A percentile compares a stretch with the other conserved stretches of the same genome.
Evolutionary conservation across 257 asterid species (phyloP).

Genomic region (Solanum bulbocastanum): DNA sequence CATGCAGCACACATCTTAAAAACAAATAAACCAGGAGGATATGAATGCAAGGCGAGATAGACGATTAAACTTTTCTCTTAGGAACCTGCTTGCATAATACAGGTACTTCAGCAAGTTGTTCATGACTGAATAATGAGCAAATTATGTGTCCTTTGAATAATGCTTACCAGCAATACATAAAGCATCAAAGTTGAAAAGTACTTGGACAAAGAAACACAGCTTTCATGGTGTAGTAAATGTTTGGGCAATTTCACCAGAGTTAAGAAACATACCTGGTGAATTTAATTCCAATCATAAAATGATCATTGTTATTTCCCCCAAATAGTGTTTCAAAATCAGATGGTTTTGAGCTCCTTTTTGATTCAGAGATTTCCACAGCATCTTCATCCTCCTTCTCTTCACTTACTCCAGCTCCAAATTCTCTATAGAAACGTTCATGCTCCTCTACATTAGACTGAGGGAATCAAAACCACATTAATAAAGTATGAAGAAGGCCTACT

Average conservation of each 20-base stretch:
- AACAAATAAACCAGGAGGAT: not conserved
- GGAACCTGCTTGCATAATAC: not conserved
- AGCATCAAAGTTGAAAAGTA: not conserved
- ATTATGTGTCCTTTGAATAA: not conserved
- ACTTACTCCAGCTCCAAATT: slow-evolving; percentile 57
- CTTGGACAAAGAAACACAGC: slow-evolving; percentile 7
- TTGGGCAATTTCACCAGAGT: not conserved
- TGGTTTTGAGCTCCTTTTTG: slow-evolving; percentile 54
- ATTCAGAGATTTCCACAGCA: slow-evolving; percentile 33
- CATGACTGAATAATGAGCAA: not conserved
- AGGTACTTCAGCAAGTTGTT: not conserved
- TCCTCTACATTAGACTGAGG: slow-evolving; percentile 54
- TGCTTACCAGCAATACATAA: not conserved
- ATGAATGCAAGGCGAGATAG: not conserved
- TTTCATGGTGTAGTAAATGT: not conserved
- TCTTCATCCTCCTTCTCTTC: slow-evolving; percentile 39
- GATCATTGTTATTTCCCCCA: slow-evolving; percentile 73
- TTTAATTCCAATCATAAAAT: slow-evolving; percentile 80
- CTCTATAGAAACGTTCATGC: slow-evolving; percentile 61
- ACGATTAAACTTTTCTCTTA: not conserved
- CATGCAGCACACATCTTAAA: not conserved
- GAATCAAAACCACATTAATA: slow-evolving; percentile 6
- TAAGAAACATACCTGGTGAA: slow-evolving; percentile 54
- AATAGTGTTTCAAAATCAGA: slow-evolving; percentile 67
- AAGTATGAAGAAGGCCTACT: not conserved